phyloP scores from a whole-genome alignment of 768 basidiomycete genomes.

The Pleurotus tuber-regium region DNA sequence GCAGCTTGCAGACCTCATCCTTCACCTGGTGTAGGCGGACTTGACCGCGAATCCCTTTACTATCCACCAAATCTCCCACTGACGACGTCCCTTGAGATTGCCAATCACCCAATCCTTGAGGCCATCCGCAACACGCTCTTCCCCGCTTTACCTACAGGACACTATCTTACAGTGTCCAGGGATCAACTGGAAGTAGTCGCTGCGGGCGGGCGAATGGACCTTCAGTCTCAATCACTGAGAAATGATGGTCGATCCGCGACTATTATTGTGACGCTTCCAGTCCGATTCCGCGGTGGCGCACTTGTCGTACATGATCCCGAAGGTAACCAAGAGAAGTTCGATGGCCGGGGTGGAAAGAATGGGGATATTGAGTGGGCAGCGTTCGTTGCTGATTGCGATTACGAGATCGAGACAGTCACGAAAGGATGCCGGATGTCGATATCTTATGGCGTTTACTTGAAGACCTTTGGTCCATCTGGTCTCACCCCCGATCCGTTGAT shows the following conservation, averaged over 20 bases:
- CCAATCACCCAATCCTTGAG: slow-evolving; percentile 81
- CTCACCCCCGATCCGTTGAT: slow-evolving; percentile 60
- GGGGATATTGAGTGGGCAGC: slow-evolving; percentile 80
- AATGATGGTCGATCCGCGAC: slow-evolving; percentile 74
- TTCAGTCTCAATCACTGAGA: slow-evolving; percentile 50
- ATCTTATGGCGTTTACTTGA: slow-evolving; percentile 70
- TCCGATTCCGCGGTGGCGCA: slow-evolving; percentile 68
- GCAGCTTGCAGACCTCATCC: slow-evolving; percentile 70
- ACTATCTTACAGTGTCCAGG: slow-evolving; percentile 64
- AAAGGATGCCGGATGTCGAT: slow-evolving; percentile 69
- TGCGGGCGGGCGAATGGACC: slow-evolving; percentile 54
- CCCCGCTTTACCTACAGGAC: slow-evolving; percentile 62
- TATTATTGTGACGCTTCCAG: slow-evolving; percentile 69
- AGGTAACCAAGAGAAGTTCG: slow-evolving; percentile 59
- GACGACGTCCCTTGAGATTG: slow-evolving; percentile 74
- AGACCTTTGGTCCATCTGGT: slow-evolving; percentile 58
- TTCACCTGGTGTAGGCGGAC: slow-evolving; percentile 48
- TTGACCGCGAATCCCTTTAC: slow-evolving; percentile 65
- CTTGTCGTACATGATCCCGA: slow-evolving; percentile 56
- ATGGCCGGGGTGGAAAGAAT: slow-evolving; percentile 56
- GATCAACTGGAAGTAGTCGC: slow-evolving; percentile 72
- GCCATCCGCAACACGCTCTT: slow-evolving; percentile 72
- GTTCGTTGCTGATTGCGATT: slow-evolving; percentile 71
- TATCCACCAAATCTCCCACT: slow-evolving; percentile 73
- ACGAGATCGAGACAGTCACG: slow-evolving; percentile 69